Evolutionary conservation across 208 protist species (phyloP).

Genomic region (Acanthamoeba quina): DNA sequence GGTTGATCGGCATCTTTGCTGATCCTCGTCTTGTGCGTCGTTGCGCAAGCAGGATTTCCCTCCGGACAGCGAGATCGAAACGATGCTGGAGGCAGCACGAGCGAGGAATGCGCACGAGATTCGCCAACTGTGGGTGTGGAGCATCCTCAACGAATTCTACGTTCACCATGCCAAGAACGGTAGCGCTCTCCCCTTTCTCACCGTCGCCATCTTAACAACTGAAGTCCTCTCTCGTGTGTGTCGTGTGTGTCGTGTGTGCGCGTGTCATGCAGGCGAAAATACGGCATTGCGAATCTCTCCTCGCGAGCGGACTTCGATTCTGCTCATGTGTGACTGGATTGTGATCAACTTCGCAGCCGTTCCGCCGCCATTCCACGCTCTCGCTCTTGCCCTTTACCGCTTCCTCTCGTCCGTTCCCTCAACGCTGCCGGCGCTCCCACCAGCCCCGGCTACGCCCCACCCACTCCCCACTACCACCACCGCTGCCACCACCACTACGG

Average conservation of each 20-base stretch:
- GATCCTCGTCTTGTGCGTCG: neutral
- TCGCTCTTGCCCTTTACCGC: neutral
- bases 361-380: slow-evolving; percentile 2
- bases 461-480: neutral
- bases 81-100: neutral
- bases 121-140: slow-evolving; percentile 37
- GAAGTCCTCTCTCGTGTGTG: too few relatives aligned
- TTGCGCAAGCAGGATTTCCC: neutral
- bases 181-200: neutral
- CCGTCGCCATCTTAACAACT: neutral
- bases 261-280: neutral
- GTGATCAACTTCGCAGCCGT: neutral
- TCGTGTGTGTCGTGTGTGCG: too few relatives aligned
- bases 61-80: neutral
- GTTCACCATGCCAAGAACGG: neutral
- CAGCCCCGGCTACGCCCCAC: neutral
- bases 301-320: slow-evolving; percentile 21
- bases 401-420: neutral
- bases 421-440: neutral
- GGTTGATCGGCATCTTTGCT: neutral
- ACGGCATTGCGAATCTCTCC: neutral
- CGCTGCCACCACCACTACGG: too few relatives aligned
- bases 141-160: slow-evolving; percentile 54
- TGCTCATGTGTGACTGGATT: slow-evolving; percentile 58
- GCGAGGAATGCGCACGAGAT: slow-evolving; percentile 45